Conservation (phyloP, 2,329 filamentous ascomycete genomes). For the Orbilia oligospora region DNA sequence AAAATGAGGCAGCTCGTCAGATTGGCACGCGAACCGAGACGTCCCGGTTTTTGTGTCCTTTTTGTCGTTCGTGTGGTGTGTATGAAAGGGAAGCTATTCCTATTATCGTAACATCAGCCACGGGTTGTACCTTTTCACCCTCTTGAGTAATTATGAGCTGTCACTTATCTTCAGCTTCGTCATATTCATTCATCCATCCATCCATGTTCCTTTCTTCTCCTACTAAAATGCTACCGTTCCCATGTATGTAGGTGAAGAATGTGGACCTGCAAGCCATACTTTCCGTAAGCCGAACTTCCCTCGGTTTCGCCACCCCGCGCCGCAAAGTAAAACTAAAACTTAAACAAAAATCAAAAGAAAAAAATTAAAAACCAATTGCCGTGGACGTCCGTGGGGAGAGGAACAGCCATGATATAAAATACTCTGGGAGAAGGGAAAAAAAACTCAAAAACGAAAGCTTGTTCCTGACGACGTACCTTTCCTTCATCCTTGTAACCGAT, state of each 20-base stretch:
- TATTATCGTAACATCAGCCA: conserved; percentile 19
- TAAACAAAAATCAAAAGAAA: no score
- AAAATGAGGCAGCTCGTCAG: conserved; percentile 40
- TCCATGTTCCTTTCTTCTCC: background rate
- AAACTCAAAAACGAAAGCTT: conserved; percentile 14
- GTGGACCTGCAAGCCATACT: background rate
- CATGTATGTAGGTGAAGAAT: background rate
- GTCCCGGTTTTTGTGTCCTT: background rate
- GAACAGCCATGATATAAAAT: conserved; percentile 18
- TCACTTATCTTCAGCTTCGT: conserved; percentile 25
- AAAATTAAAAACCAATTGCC: no score
- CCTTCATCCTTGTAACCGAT: no score
- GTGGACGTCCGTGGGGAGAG: conserved; percentile 1
- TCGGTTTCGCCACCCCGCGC: conserved; percentile 8
- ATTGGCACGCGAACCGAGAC: conserved; percentile 38
- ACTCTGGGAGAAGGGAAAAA: background rate
- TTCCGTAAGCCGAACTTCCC: no score
- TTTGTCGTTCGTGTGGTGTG: no score
- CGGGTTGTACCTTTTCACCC: background rate
- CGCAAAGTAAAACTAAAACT: background rate
- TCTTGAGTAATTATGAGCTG: conserved; percentile 42
- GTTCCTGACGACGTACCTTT: conserved; percentile 17
- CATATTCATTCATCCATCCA: conserved; percentile 26
- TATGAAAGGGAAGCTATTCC: conserved; percentile 6
- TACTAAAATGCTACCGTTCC: background rate